Evolutionary conservation across 768 basidiomycete genomes (phyloP).

Genomic region (Boletus coccyginus): DNA sequence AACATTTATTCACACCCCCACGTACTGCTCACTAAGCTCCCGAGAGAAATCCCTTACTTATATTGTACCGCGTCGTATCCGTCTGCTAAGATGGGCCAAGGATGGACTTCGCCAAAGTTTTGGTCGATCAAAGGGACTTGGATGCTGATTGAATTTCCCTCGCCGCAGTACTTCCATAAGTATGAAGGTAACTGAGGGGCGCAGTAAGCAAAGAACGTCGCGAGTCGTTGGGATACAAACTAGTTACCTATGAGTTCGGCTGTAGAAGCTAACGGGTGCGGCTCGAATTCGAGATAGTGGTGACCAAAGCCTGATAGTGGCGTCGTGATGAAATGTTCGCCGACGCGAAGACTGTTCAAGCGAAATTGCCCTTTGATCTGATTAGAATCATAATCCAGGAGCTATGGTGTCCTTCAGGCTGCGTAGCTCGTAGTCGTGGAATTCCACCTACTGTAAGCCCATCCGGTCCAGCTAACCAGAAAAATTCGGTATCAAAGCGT

Average conservation of each 20-base stretch:
- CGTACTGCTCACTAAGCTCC: neutral
- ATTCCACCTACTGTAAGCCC: conserved; percentile 45
- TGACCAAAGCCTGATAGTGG: conserved; percentile 52
- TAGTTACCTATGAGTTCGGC: conserved; percentile 51
- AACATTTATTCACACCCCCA: neutral
- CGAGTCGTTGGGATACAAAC: neutral
- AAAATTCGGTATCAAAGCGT: conserved; percentile 58
- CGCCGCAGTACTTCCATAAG: conserved; percentile 65
- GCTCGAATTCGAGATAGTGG: conserved; percentile 55
- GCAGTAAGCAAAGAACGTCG: conserved; percentile 10
- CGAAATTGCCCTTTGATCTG: conserved; percentile 49
- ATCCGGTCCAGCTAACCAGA: conserved; percentile 57
- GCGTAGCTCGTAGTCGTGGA: neutral
- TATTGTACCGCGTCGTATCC: conserved; percentile 34
- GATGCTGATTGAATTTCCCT: conserved; percentile 51
- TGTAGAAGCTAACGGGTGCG: conserved; percentile 46
- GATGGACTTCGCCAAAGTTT: conserved; percentile 42
- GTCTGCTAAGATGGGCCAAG: conserved; percentile 28
- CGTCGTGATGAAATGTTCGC: conserved; percentile 45
- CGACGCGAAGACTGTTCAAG: conserved; percentile 46
- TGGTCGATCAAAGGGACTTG: conserved; percentile 47
- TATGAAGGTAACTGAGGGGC: conserved; percentile 51
- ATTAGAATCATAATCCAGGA: conserved; percentile 52
- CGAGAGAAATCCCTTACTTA: conserved; percentile 12
- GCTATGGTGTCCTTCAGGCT: conserved; percentile 30